Conservation (phyloP, 2,329 filamentous ascomycete genomes). For the Penicillium palitans region DNA sequence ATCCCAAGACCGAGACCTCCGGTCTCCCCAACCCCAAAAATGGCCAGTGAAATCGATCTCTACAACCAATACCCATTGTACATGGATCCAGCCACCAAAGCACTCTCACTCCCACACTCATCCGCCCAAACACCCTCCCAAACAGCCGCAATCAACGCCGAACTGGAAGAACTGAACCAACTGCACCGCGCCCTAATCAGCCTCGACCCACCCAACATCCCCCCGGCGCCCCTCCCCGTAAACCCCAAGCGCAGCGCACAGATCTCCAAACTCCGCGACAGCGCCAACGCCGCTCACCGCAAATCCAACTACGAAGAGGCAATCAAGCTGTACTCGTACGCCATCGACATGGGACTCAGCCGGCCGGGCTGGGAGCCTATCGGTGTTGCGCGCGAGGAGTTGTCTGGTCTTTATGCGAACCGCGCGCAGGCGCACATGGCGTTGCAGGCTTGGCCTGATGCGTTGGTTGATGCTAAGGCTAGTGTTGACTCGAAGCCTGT, state of each 20-base stretch:
- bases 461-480: constrained; percentile 79
- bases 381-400: constrained; percentile 80
- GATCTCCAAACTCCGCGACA: constrained; percentile 87
- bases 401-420: constrained; percentile 77
- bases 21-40: constrained; percentile 17
- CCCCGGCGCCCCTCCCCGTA: constrained; percentile 83
- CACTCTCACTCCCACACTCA: constrained; percentile 57
- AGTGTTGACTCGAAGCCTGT: constrained; percentile 84
- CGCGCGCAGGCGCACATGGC: constrained; percentile 89
- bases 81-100: constrained; percentile 79
- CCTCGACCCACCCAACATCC: constrained; percentile 65
- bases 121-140: constrained; percentile 45
- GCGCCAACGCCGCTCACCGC: constrained; percentile 78
- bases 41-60: constrained; percentile 36
- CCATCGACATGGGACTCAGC: constrained; percentile 81
- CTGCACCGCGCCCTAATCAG: constrained; percentile 72
- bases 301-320: constrained; percentile 75
- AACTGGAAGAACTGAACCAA: constrained; percentile 72
- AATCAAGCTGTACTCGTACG: constrained; percentile 77
- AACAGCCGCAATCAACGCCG: constrained; percentile 57
- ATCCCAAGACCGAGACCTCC: not conserved
- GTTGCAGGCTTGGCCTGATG: constrained; percentile 76
- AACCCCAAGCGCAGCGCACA: constrained; percentile 89
- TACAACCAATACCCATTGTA: constrained; percentile 81
- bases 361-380: constrained; percentile 87